phyloP scores from a whole-genome alignment of 495 filamentous ascomycete species.

The Schizothecium vesticola region DNA sequence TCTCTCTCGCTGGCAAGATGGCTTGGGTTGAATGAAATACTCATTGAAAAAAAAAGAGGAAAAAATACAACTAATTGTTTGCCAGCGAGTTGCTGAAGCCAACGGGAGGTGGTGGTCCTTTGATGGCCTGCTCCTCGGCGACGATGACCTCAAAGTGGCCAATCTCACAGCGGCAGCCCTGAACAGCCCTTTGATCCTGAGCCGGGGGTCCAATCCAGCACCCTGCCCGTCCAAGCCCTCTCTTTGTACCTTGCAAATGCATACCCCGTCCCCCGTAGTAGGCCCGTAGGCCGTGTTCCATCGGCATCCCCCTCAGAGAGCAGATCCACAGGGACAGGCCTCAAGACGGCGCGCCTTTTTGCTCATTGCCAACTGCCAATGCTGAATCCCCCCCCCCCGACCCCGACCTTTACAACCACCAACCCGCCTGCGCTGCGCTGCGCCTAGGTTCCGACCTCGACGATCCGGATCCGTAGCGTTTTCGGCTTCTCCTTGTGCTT shows the following conservation, averaged over 20 bases:
- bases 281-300: neutral
- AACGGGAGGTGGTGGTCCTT: constrained; percentile 45
- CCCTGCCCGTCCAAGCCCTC: constrained; percentile 3
- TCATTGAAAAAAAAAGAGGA: neutral
- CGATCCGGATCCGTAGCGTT: neutral
- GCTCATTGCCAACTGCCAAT: neutral
- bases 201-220: neutral
- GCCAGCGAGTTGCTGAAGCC: neutral
- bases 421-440: neutral
- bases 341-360: neutral
- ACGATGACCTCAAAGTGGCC: constrained; percentile 11
- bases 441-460: neutral
- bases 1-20: neutral
- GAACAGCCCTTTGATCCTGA: constrained; percentile 4
- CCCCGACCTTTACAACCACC: neutral
- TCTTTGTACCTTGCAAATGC: neutral
- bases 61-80: neutral
- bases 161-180: constrained; percentile 10
- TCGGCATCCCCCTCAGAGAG: neutral
- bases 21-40: neutral
- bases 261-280: constrained; percentile 11
- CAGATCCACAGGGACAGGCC: constrained; percentile 14
- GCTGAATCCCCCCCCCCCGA: neutral
- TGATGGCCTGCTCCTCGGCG: constrained; percentile 5
- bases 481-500: neutral